Evolutionary conservation across 2,329 filamentous ascomycete genomes (phyloP).

Genomic region (Monosporascus cannonballus): DNA sequence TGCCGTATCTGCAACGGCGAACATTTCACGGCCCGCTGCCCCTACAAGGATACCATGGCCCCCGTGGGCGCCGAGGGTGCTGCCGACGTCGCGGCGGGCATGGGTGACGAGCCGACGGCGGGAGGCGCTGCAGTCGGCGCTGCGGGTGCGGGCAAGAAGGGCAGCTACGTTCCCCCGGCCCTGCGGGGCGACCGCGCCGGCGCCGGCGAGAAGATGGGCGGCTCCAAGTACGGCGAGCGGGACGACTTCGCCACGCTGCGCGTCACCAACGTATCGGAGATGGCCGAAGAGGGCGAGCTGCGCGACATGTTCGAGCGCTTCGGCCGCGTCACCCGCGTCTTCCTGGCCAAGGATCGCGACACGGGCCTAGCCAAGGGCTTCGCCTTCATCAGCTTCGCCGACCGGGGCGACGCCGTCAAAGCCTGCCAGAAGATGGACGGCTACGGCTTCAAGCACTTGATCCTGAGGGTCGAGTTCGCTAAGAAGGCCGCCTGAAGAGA

Average conservation of each 20-base stretch:
- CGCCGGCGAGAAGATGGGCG: conserved; percentile 75
- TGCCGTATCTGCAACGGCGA: conserved; percentile 98
- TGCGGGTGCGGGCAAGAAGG: conserved; percentile 60
- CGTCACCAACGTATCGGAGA: conserved; percentile 97
- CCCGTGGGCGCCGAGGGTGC: conserved; percentile 60
- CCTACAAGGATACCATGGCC: conserved; percentile 99
- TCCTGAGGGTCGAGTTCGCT: conserved; percentile 80
- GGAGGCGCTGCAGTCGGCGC: conserved; percentile 34
- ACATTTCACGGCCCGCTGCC: conserved; percentile 98
- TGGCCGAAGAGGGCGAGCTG: conserved; percentile 92
- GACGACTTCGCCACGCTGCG: conserved; percentile 94
- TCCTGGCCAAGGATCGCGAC: conserved; percentile 95
- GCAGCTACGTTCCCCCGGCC: conserved; percentile 91
- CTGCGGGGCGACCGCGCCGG: conserved; percentile 64
- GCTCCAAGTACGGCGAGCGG: conserved; percentile 83
- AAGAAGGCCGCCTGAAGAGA: conserved; percentile 54
- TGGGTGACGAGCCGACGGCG: conserved; percentile 42
- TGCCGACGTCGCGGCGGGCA: conserved; percentile 50
- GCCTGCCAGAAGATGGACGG: conserved; percentile 98
- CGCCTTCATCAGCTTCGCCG: conserved; percentile 95
- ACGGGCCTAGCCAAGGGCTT: conserved; percentile 97
- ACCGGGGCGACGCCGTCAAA: conserved; percentile 81
- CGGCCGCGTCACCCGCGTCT: conserved; percentile 93
- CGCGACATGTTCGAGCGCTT: conserved; percentile 98
- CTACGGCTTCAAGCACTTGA: conserved; percentile 82